A percentile compares a stretch with the other conserved stretches of the same genome.
Conservation (phyloP, 305 asterid species). For the Coffea humblotiana region DNA sequence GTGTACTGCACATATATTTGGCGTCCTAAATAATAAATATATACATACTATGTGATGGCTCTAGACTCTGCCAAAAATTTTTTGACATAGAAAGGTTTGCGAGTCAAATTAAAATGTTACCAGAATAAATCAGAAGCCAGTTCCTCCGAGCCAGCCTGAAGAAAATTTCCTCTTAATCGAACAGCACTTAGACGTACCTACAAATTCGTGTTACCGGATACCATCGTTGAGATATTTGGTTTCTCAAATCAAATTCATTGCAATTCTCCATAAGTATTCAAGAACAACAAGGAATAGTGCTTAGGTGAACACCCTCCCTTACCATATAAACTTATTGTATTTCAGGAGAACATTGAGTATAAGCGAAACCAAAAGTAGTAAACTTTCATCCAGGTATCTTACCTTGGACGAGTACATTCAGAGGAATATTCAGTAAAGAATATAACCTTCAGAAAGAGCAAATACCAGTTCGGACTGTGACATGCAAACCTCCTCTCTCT, state of each 20-base stretch:
- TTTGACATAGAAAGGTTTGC: background rate
- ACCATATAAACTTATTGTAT: background rate
- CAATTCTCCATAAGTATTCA: background rate
- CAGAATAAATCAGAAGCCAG: conserved; percentile 66
- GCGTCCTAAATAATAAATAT: background rate
- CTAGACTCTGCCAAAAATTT: background rate
- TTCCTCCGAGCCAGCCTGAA: conserved; percentile 47
- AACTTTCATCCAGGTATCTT: background rate
- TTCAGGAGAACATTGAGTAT: background rate
- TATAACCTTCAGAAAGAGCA: too few relatives aligned
- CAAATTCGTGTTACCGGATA: background rate
- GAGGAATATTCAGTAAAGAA: background rate
- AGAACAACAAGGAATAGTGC: background rate
- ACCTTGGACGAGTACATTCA: background rate
- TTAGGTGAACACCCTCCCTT: background rate
- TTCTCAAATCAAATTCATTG: background rate
- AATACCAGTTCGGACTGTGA: too few relatives aligned
- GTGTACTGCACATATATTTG: too few relatives aligned
- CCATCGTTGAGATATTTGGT: background rate
- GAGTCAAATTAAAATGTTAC: conserved; percentile 29
- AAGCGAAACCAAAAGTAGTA: background rate
- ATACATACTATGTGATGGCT: background rate
- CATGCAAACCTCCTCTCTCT: too few relatives aligned
- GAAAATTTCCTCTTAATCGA: conserved; percentile 44
- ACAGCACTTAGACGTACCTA: conserved; percentile 66